phyloP scores from a whole-genome alignment of 2,329 filamentous ascomycete genomes.

The Clarireedia paspali region DNA sequence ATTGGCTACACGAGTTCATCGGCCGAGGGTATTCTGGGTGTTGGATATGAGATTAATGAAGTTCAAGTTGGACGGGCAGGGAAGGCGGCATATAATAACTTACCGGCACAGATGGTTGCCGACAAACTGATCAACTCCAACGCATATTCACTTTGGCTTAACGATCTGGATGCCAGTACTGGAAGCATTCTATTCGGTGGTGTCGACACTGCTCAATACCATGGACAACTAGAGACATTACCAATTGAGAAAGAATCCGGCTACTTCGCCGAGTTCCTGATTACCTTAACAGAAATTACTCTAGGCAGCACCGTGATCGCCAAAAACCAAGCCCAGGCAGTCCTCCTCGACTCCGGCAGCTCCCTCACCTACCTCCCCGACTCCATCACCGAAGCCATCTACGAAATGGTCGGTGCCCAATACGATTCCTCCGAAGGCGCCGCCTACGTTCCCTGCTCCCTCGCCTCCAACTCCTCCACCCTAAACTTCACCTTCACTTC shows the following conservation, averaged over 20 bases:
- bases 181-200: slow-evolving; percentile 71
- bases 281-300: slow-evolving; percentile 57
- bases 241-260: slow-evolving; percentile 52
- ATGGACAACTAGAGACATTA: slow-evolving; percentile 55
- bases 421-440: slow-evolving; percentile 45
- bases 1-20: slow-evolving; percentile 58
- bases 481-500: slow-evolving; percentile 49
- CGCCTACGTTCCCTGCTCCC: slow-evolving; percentile 55
- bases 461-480: slow-evolving; percentile 34
- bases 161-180: slow-evolving; percentile 57
- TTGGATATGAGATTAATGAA: slow-evolving; percentile 77
- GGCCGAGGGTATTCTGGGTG: slow-evolving; percentile 69
- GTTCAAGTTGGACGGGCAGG: slow-evolving; percentile 56
- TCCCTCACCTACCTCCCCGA: slow-evolving; percentile 61
- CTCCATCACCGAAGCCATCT: slow-evolving; percentile 45
- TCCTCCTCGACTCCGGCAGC: slow-evolving; percentile 65
- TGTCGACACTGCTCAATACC: slow-evolving; percentile 59
- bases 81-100: slow-evolving; percentile 53
- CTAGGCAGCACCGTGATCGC: slow-evolving; percentile 38
- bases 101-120: slow-evolving; percentile 57
- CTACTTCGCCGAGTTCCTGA: slow-evolving; percentile 53
- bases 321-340: slow-evolving; percentile 47
- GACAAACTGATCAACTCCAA: slow-evolving; percentile 55
- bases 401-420: slow-evolving; percentile 48
- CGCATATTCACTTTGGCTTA: slow-evolving; percentile 69